Evolutionary conservation across 2,329 filamentous ascomycete genomes (phyloP).

Genomic region (Trichoderma atroviride): DNA sequence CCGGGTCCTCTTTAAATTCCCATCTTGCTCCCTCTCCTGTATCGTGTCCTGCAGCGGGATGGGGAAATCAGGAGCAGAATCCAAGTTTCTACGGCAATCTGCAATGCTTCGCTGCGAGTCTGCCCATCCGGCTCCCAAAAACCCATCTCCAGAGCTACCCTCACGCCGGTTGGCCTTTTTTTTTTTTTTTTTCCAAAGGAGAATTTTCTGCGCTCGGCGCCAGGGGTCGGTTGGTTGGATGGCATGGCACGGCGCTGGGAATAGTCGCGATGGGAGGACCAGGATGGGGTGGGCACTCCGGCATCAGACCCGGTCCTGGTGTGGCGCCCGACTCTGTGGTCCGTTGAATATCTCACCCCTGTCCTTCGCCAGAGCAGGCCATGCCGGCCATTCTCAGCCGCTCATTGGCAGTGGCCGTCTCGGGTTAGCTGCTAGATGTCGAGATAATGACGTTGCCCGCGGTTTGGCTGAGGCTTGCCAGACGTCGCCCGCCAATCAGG

Average conservation of each 20-base stretch:
- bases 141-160: slow-evolving; percentile 1
- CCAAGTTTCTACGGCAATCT: neutral
- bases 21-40: neutral
- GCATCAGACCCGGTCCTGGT: slow-evolving; percentile 24
- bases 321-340: slow-evolving; percentile 27
- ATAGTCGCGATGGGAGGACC: neutral
- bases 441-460: slow-evolving; percentile 26
- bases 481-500: slow-evolving; percentile 21
- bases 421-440: slow-evolving; percentile 22
- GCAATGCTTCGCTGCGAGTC: slow-evolving; percentile 6
- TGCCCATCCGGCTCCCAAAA: slow-evolving; percentile 16
- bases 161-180: neutral
- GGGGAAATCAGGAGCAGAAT: neutral
- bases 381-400: slow-evolving; percentile 17
- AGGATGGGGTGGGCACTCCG: slow-evolving; percentile 18
- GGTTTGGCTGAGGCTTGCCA: slow-evolving; percentile 16
- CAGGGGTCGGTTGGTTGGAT: neutral
- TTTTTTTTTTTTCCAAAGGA: slow-evolving; percentile 3
- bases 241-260: slow-evolving; percentile 13
- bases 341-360: slow-evolving; percentile 22
- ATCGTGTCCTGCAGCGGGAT: slow-evolving; percentile 1
- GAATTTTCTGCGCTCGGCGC: slow-evolving; percentile 18
- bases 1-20: slow-evolving; percentile 6
- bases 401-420: slow-evolving; percentile 21
- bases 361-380: slow-evolving; percentile 15